A percentile compares a stretch with the other conserved stretches of the same genome.
Conservation (phyloP, 2,329 filamentous ascomycete species). For the Coniochaeta sp. region DNA sequence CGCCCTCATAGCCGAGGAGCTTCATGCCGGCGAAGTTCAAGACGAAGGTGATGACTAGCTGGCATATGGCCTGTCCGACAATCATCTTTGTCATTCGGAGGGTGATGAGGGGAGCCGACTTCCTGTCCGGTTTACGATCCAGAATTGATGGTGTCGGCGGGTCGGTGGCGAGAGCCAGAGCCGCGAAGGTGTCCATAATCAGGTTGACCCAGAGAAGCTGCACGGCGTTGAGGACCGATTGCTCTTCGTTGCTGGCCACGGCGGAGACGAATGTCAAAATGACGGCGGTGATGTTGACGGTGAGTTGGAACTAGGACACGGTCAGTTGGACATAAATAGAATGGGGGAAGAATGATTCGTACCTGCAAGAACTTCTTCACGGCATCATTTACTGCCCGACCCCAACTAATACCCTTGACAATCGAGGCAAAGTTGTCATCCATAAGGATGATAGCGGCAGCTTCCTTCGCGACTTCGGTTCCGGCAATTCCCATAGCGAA, state of each 20-base stretch:
- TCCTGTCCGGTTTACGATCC: slow-evolving; percentile 62
- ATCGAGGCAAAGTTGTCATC: slow-evolving; percentile 58
- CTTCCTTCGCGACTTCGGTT: slow-evolving; percentile 57
- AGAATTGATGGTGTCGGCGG: slow-evolving; percentile 26
- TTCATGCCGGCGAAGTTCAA: slow-evolving; percentile 58
- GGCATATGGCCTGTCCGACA: slow-evolving; percentile 70
- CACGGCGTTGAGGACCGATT: slow-evolving; percentile 68
- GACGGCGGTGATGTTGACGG: slow-evolving; percentile 76
- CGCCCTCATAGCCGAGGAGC: slow-evolving; percentile 50
- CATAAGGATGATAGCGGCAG: slow-evolving; percentile 54
- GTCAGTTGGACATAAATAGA: background rate
- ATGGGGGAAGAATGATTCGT: slow-evolving; percentile 3
- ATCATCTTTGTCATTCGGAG: slow-evolving; percentile 89
- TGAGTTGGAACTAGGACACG: slow-evolving; percentile 48
- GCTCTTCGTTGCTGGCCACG: slow-evolving; percentile 54
- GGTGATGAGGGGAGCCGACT: slow-evolving; percentile 66
- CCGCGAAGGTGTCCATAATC: slow-evolving; percentile 80
- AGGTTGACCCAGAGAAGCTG: slow-evolving; percentile 79
- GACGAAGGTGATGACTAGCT: slow-evolving; percentile 60
- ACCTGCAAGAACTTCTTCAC: slow-evolving; percentile 59
- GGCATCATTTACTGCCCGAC: slow-evolving; percentile 57
- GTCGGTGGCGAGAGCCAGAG: slow-evolving; percentile 50
- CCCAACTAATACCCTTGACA: slow-evolving; percentile 59
- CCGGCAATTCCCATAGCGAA: slow-evolving; percentile 63
- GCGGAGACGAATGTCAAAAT: slow-evolving; percentile 71